Percentiles rank a stretch among this genome's conserved stretches.
Evolutionary conservation across 2,329 filamentous ascomycete genomes (phyloP).

Genomic region (Alternaria triticimaculans): DNA sequence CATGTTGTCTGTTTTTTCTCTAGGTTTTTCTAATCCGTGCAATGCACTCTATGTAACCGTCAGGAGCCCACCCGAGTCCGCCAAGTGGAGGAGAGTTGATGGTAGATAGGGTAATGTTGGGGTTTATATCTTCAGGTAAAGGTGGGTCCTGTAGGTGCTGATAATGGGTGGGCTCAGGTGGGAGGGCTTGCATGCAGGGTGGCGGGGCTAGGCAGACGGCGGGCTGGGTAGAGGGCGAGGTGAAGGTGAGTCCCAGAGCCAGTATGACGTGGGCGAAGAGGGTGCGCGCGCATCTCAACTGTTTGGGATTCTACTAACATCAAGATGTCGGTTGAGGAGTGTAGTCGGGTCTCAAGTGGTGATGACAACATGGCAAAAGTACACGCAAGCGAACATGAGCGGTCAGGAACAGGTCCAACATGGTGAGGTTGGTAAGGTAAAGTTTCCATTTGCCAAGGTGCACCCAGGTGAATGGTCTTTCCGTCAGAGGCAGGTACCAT

Average conservation of each 20-base stretch:
- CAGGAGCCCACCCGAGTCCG: slow-evolving; percentile 3
- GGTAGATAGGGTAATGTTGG: background rate
- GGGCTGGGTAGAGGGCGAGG: background rate
- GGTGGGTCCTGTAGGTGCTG: background rate
- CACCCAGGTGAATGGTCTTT: background rate
- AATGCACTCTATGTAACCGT: background rate
- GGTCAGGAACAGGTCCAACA: background rate
- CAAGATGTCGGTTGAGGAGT: background rate
- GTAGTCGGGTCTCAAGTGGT: background rate
- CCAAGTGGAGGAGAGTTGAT: slow-evolving; percentile 1
- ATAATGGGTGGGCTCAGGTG: background rate
- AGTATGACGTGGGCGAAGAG: background rate
- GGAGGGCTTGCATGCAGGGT: background rate
- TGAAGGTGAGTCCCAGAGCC: background rate
- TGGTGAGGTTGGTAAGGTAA: background rate
- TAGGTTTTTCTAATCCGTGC: background rate
- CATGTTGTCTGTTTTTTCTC: background rate
- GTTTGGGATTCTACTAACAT: background rate
- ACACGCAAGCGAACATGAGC: background rate
- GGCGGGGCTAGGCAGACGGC: background rate
- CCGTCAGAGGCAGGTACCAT: background rate
- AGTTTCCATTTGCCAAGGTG: accelerated
- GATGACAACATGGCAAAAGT: background rate
- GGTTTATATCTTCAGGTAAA: background rate
- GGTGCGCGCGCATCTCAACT: background rate